Conservation (phyloP, 2,329 filamentous ascomycete species). For the Sporothrix humicola region DNA sequence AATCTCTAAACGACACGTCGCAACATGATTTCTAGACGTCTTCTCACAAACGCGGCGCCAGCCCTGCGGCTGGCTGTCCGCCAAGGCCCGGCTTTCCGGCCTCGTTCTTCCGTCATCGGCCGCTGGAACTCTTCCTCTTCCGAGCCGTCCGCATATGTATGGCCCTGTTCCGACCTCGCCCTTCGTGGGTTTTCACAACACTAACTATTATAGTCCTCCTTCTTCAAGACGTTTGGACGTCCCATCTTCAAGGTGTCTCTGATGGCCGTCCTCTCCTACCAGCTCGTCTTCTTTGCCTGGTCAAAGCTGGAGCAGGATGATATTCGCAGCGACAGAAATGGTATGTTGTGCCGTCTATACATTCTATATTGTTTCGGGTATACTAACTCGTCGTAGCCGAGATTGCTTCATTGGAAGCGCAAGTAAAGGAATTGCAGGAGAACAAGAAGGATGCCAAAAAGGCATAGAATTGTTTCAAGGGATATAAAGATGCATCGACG, state of each 20-base stretch:
- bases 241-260: slow-evolving; percentile 77
- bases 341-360: slow-evolving; percentile 47
- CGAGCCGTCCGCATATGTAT: slow-evolving; percentile 34
- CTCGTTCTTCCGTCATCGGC: slow-evolving; percentile 8
- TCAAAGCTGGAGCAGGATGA: slow-evolving; percentile 75
- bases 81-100: slow-evolving; percentile 9
- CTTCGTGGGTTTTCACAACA: neutral
- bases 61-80: slow-evolving; percentile 28
- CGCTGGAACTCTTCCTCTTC: slow-evolving; percentile 32
- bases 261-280: slow-evolving; percentile 77
- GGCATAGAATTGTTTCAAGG: neutral
- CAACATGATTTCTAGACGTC: slow-evolving; percentile 19
- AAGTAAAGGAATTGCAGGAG: slow-evolving; percentile 46
- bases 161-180: neutral
- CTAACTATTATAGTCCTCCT: slow-evolving; percentile 44
- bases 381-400: slow-evolving; percentile 35
- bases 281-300: slow-evolving; percentile 77
- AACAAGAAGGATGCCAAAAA: slow-evolving; percentile 37
- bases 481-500: neutral
- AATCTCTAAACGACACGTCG: neutral
- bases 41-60: slow-evolving; percentile 15
- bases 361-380: neutral
- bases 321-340: slow-evolving; percentile 62
- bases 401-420: slow-evolving; percentile 48
- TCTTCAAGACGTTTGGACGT: slow-evolving; percentile 76